Base-by-base conservation (phyloP, 1,284 basidiomycete species). In the Takashimella tepidaria region DNA sequence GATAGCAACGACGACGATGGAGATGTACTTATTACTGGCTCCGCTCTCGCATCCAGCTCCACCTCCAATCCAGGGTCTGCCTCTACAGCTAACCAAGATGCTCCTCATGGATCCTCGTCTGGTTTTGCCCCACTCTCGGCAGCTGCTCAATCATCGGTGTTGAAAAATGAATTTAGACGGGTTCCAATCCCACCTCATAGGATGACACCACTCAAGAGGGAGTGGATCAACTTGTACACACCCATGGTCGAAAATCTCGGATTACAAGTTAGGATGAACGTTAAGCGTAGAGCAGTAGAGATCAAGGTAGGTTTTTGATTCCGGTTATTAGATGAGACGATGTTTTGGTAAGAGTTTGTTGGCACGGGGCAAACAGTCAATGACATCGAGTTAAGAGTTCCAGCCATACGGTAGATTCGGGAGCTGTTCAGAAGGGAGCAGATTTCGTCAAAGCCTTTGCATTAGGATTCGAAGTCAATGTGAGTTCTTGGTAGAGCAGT, bases 401-500 rank as follows among this genome's bases (percentile, higher is more conserved):
- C 26, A 92, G 87, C 72, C 89, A 92, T 66, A 98, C 95, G 1
- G 89, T 89, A 68, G 91, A 93, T 59, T 82, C 88, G 23, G 90
- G 91, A 23, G 87, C 89, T 8, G 80, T 98, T 25, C 95, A 98
- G 73, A 97, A 96, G 69, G 95, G 95, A n/a, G 89, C 92, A 20
- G 95, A 98, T 76, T 98, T 98, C 70, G 86, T 97, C 57, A 92
- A 96, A 71, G 93, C 95, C 1, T 98, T 86, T 72, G 85, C 92
- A 1, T 78, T 98, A 5, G 95, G 95, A 3, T 98, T 98, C 67
- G 92, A 92, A 67, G 86, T 92, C 13, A 89, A 92, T 68, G 90
- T 90, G 66, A 66, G 85, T 67, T 21, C 16, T 16, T 37, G 10
- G 31, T 37, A 16, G 31, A n/a, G n/a, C n/a, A n/a, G n/a, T n/a